A percentile compares a stretch with the other conserved stretches of the same genome.
Conservation (phyloP, 2,329 filamentous ascomycete species). For the Aspergillus sp. region DNA sequence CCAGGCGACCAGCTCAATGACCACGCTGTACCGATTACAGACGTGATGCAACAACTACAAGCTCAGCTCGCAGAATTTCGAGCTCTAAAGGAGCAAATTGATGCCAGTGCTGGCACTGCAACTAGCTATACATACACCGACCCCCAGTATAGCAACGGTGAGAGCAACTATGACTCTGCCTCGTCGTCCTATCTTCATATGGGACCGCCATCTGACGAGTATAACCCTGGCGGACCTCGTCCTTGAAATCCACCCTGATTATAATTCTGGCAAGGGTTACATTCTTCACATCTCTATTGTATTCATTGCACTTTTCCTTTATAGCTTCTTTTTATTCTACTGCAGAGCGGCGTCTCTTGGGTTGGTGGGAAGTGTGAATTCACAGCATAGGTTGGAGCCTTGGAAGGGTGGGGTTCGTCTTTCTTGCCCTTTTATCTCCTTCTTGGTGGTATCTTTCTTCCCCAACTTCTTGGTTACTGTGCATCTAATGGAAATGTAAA, state of each 20-base stretch:
- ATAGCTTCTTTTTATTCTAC: slow-evolving; percentile 12
- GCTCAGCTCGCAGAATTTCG: slow-evolving; percentile 46
- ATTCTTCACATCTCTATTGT: slow-evolving; percentile 1
- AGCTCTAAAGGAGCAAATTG: slow-evolving; percentile 44
- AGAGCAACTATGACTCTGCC: slow-evolving; percentile 26
- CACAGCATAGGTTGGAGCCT: slow-evolving; percentile 33
- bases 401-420: slow-evolving; percentile 23
- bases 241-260: slow-evolving; percentile 12
- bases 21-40: slow-evolving; percentile 74
- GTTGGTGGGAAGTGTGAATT: slow-evolving; percentile 22
- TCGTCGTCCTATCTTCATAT: slow-evolving; percentile 35
- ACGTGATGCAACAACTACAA: slow-evolving; percentile 54
- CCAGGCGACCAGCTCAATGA: slow-evolving; percentile 65
- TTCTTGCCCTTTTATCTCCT: slow-evolving; percentile 15
- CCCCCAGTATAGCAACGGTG: slow-evolving; percentile 16
- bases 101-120: slow-evolving; percentile 26
- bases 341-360: slow-evolving; percentile 29
- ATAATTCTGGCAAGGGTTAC: neutral
- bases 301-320: slow-evolving; percentile 14
- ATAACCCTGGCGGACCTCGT: slow-evolving; percentile 14
- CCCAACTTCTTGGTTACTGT: slow-evolving; percentile 2
- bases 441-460: neutral
- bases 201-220: slow-evolving; percentile 22
- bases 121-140: slow-evolving; percentile 18
- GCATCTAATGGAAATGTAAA: slow-evolving; percentile 5